Evolutionary conservation across 202 grass and related monocot genomes (phyloP).

Genomic region (Carex sylvatica): DNA sequence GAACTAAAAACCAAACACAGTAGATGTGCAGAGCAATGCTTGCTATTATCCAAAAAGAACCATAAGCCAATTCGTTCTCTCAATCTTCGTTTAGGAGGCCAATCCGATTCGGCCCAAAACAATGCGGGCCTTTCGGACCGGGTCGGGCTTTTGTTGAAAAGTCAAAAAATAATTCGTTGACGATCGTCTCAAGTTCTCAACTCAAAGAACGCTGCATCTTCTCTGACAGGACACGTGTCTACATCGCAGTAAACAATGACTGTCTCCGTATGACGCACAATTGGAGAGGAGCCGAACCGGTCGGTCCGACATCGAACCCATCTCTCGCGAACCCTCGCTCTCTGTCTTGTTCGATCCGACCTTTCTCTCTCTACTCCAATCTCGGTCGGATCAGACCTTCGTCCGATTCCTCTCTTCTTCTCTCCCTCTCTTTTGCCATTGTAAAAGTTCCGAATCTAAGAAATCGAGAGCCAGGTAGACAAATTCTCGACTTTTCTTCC

Average conservation of each 20-base stretch:
- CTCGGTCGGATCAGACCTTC: slow-evolving; percentile 32
- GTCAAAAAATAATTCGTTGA: not conserved
- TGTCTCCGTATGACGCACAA: not conserved
- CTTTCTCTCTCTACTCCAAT: slow-evolving; percentile 29
- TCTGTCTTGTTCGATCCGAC: not conserved
- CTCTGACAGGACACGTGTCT: slow-evolving; percentile 4
- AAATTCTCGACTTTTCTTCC: not conserved
- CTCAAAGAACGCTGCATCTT: not conserved
- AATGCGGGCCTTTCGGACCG: not conserved
- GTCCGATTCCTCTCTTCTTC: slow-evolving; percentile 35
- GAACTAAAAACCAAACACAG: too few relatives aligned
- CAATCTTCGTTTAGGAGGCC: too few relatives aligned
- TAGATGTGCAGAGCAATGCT: too few relatives aligned
- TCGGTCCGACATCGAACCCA: slow-evolving; percentile 4
- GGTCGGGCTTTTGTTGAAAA: not conserved
- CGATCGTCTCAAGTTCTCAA: too few relatives aligned
- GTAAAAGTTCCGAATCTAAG: not conserved
- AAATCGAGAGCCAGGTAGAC: slow-evolving; percentile 6
- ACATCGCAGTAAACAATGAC: not conserved
- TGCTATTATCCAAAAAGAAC: too few relatives aligned
- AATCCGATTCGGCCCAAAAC: not conserved
- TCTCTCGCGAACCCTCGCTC: slow-evolving; percentile 1
- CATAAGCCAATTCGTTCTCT: too few relatives aligned
- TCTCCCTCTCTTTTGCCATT: slow-evolving; percentile 22
- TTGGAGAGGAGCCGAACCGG: slow-evolving; percentile 13